phyloP scores from a whole-genome alignment of 2,329 filamentous ascomycete species.

The Chaetomiaceae sp. region DNA sequence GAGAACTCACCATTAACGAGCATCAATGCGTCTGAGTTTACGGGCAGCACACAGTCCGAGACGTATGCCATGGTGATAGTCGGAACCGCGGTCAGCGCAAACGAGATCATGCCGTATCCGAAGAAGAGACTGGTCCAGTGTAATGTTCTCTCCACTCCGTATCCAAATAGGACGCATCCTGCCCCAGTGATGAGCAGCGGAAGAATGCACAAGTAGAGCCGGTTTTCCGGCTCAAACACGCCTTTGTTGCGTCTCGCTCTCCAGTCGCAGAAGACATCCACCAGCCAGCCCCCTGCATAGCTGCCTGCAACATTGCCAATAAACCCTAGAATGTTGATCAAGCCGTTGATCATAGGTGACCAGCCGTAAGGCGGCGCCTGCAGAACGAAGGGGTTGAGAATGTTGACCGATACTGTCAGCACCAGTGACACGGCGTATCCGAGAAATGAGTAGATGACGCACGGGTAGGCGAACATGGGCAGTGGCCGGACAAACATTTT shows the following conservation, averaged over 20 bases:
- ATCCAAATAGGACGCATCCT: constrained; percentile 42
- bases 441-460: constrained; percentile 31
- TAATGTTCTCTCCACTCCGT: constrained; percentile 38
- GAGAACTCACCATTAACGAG: constrained; percentile 30
- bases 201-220: constrained; percentile 38
- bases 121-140: constrained; percentile 44
- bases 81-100: constrained; percentile 41
- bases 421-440: constrained; percentile 31
- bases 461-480: constrained; percentile 31
- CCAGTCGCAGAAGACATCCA: constrained; percentile 41
- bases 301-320: constrained; percentile 42
- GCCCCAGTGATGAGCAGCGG: constrained; percentile 39
- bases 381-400: constrained; percentile 32
- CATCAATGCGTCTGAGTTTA: constrained; percentile 33
- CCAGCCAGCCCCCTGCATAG: constrained; percentile 39
- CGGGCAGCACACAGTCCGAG: constrained; percentile 32
- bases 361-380: constrained; percentile 32
- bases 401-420: constrained; percentile 31
- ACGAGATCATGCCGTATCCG: constrained; percentile 42
- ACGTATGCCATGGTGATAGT: constrained; percentile 44
- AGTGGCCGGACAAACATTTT: constrained; percentile 31
- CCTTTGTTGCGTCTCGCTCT: constrained; percentile 38
- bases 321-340: constrained; percentile 33
- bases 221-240: constrained; percentile 42
- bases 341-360: constrained; percentile 31